phyloP scores from a whole-genome alignment of 2,329 filamentous ascomycete species.

The Tolypocladium album region DNA sequence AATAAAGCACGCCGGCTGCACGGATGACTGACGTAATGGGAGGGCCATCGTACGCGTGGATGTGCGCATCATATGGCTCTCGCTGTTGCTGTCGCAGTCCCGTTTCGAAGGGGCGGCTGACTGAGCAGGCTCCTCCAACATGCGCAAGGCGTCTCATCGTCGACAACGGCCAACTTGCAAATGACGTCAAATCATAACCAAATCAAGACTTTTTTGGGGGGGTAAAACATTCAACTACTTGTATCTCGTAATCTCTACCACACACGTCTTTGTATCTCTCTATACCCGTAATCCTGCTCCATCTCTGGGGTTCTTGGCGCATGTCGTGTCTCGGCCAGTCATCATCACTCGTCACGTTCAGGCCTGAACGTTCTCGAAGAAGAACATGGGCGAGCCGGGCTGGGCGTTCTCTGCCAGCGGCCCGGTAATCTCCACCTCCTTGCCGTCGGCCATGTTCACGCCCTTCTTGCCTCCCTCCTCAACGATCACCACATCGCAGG shows the following conservation, averaged over 20 bases:
- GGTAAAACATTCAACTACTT: not conserved
- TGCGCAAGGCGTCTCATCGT: not conserved
- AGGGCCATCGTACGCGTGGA: too few relatives aligned
- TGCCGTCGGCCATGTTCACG: constrained; percentile 37
- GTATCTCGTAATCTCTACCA: not conserved
- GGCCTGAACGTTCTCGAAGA: constrained; percentile 64
- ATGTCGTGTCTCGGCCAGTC: not conserved
- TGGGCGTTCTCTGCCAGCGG: constrained; percentile 61
- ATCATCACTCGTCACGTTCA: not conserved
- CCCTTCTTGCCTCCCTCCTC: constrained; percentile 60
- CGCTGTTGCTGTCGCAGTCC: not conserved
- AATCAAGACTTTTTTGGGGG: not conserved
- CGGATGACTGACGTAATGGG: too few relatives aligned
- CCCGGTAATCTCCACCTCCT: constrained; percentile 46
- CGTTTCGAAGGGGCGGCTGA: not conserved
- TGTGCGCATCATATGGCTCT: not conserved
- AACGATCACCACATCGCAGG: constrained; percentile 62
- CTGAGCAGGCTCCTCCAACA: not conserved
- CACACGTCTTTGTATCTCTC: not conserved
- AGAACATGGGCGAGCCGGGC: constrained; percentile 72
- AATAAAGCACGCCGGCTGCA: too few relatives aligned
- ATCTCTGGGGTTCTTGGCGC: too few relatives aligned
- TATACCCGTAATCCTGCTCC: not conserved
- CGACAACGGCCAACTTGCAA: not conserved
- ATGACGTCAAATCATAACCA: not conserved